A percentile compares a stretch with the other conserved stretches of the same genome.
Evolutionary conservation across 176 grass and related monocot species (phyloP).

Genomic region (Typha latifolia): DNA sequence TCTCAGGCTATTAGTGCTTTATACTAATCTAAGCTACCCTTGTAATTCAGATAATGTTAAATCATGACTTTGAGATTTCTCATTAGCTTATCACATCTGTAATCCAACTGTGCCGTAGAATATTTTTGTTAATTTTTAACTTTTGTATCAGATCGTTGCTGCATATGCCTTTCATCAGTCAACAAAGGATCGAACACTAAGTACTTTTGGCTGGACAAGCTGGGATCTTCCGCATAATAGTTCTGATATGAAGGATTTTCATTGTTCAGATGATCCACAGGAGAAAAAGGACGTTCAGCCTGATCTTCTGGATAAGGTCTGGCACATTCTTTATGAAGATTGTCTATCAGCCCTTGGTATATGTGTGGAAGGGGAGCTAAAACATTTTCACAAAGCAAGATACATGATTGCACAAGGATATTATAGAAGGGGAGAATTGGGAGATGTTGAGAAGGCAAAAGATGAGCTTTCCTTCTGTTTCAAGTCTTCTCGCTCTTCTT

Average conservation of each 20-base stretch:
- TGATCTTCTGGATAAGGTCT: slow-evolving; percentile 67
- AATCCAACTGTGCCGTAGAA: background rate
- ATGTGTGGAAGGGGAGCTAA: slow-evolving; percentile 86
- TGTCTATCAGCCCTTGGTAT: slow-evolving; percentile 72
- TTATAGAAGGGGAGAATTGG: slow-evolving; percentile 63
- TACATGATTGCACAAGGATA: slow-evolving; percentile 93
- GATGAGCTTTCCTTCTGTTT: slow-evolving; percentile 98
- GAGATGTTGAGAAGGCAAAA: slow-evolving; percentile 69
- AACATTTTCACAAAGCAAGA: slow-evolving; percentile 94
- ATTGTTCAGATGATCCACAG: slow-evolving; percentile 24
- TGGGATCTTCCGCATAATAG: slow-evolving; percentile 38
- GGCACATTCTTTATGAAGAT: slow-evolving; percentile 93
- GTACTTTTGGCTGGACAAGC: slow-evolving; percentile 41
- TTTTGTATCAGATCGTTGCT: slow-evolving; percentile 63
- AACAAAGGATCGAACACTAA: slow-evolving; percentile 60
- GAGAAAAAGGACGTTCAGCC: slow-evolving; percentile 47
- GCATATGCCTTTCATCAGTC: slow-evolving; percentile 60
- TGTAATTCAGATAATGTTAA: too few species aligned
- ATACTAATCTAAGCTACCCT: too few species aligned
- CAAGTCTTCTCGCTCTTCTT: slow-evolving; percentile 92
- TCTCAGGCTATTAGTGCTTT: too few species aligned
- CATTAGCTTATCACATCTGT: background rate
- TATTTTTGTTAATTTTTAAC: slow-evolving; percentile 1
- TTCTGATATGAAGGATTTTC: slow-evolving; percentile 27
- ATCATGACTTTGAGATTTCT: too few species aligned